phyloP scores from a whole-genome alignment of 1,284 basidiomycete species.

The Exsudoporus floridanus region DNA sequence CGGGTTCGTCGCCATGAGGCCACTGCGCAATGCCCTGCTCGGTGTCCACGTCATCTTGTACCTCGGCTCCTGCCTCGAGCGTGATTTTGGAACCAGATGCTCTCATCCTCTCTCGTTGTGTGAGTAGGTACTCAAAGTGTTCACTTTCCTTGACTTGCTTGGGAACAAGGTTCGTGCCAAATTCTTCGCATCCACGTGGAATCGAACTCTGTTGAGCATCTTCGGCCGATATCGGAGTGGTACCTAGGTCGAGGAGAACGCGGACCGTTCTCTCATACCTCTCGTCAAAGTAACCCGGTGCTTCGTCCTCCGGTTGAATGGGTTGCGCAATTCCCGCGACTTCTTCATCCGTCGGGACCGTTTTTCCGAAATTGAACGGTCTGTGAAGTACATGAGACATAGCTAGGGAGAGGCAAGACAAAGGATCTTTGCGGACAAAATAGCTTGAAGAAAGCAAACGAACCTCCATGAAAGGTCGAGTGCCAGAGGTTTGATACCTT shows the following conservation, averaged over 20 bases:
- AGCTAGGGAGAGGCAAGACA: not conserved
- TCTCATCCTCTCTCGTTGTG: constrained; percentile 23
- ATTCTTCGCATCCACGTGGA: constrained; percentile 21
- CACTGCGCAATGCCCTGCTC: not conserved
- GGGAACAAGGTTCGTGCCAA: constrained; percentile 28
- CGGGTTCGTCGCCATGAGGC: not conserved
- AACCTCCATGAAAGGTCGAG: constrained; percentile 71
- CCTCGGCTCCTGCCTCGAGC: constrained; percentile 1
- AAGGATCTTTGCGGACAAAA: not conserved
- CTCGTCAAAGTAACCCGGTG: constrained; percentile 16
- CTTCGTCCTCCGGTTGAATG: constrained; percentile 29
- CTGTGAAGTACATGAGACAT: constrained; percentile 24
- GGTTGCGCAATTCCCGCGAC: constrained; percentile 37
- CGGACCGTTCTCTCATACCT: constrained; percentile 6
- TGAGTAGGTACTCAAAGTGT: constrained; percentile 24
- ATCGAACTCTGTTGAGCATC: constrained; percentile 1
- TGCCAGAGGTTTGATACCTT: constrained; percentile 57
- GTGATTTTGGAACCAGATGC: constrained; percentile 4
- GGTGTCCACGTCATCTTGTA: not conserved
- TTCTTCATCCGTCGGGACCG: constrained; percentile 48
- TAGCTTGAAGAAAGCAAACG: constrained; percentile 21
- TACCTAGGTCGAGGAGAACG: constrained; percentile 13
- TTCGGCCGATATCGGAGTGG: constrained; percentile 8
- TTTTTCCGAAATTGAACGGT: constrained; percentile 46
- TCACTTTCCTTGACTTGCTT: constrained; percentile 11